Evolutionary conservation across 164 flowering plant species (phyloP), one percentile per base, ranked within the genome.

Genomic region (Sextonia rubra): DNA sequence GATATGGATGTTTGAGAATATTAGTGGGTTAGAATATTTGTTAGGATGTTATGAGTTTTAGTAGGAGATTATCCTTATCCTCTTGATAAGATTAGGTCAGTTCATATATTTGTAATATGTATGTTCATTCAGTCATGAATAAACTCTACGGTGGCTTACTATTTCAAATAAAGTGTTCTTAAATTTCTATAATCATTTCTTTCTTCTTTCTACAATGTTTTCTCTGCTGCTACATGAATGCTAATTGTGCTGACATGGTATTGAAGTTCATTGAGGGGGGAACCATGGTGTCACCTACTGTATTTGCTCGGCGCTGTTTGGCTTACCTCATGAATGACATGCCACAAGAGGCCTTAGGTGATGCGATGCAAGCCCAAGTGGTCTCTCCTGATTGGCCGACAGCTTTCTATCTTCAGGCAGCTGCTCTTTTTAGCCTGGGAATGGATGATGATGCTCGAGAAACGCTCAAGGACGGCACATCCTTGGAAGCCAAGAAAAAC

Each of bases 231-330:
- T 52, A 15, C n/a, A 11, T 5, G 17, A 52, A 52, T 5, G 58
- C 17, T 52, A 52, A 3, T 20, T 52, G 44, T 37, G n/a, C 7
- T 52, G 4, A 24, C 17, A 6, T 60, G 47, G 9, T 60, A 12
- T 2, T 84, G 78, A 69, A 93, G 98, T 93, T 93, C 82, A 88
- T 91, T 23, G 97, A 91, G 29, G 87, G 91, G 3, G 93, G 97
- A 64, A 91, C 95, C 3, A 88, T 91, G 92, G 89, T 91, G 65
- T 93, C 98, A 17, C 98, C 98, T 2, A 93, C 98, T 0, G 88
- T 91, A 62, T 85, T 81, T 70, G 97, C 93, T 6, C 84, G 98
- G 32, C 89, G 98, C 32, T 91, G 95, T 81, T 81, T 93, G 64
- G 87, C 88, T 2, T 88, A 87, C 75, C 77, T 93, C 85, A 92